Conservation (phyloP, 345 rosid genomes). For the Populus euphratica region DNA sequence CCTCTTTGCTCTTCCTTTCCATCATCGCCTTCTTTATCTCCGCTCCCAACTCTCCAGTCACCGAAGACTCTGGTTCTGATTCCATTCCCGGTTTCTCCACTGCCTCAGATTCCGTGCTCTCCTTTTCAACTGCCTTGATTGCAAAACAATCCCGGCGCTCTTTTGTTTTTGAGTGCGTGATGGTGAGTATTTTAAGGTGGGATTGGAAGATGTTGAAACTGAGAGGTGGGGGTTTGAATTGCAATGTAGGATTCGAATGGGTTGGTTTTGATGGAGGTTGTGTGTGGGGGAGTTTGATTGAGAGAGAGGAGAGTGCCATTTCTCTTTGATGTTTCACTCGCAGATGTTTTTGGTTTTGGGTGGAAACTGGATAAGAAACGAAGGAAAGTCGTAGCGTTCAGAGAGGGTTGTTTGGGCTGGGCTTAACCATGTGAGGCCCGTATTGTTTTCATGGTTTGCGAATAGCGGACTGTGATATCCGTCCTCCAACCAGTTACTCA, state of each 20-base stretch:
- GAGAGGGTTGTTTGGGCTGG: neutral
- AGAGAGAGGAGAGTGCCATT: constrained; percentile 28
- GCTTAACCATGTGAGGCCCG: neutral
- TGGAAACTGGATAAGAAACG: constrained; percentile 4
- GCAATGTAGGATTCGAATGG: neutral
- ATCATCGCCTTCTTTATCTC: constrained; percentile 74
- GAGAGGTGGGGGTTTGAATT: neutral
- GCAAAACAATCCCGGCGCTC: neutral
- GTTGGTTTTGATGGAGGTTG: neutral
- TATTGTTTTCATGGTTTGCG: too few relatives aligned
- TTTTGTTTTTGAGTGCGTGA: neutral
- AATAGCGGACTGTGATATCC: too few relatives aligned
- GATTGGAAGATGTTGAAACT: neutral
- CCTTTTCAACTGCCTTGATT: constrained; percentile 52
- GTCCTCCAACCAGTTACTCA: too few relatives aligned
- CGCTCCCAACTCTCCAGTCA: constrained; percentile 46
- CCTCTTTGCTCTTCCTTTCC: constrained; percentile 52
- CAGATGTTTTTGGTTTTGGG: neutral
- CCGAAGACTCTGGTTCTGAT: constrained; percentile 10
- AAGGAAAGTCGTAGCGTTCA: too few relatives aligned
- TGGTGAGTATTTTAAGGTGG: constrained; percentile 6
- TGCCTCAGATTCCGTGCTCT: constrained; percentile 35
- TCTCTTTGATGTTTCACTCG: neutral
- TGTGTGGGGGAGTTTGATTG: constrained; percentile 17
- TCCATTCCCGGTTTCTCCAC: constrained; percentile 18